Evolutionary conservation across 78 protist species (phyloP).

Genomic region (Diacronema lutheri): DNA sequence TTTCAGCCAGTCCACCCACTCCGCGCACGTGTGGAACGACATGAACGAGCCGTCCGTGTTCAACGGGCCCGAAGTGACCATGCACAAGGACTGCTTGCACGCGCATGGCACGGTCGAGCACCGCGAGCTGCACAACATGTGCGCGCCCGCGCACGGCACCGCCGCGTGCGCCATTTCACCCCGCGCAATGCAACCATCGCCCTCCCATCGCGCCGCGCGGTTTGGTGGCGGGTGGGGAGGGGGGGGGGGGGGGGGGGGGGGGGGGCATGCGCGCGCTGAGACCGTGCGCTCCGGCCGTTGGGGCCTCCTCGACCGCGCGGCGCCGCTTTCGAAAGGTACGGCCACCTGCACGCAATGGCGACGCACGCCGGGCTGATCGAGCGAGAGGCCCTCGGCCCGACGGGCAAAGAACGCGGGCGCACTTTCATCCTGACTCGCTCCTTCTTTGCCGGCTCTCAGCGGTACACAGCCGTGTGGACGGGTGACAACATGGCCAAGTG

Average conservation of each 20-base stretch:
- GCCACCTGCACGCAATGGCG: constrained; percentile 68
- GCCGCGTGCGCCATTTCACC: no score
- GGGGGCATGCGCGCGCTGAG: no score
- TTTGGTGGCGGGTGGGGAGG: no score
- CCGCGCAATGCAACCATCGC: no score
- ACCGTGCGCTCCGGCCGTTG: no score
- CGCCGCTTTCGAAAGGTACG: no score
- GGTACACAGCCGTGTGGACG: constrained; percentile 97
- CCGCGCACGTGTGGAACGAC: constrained; percentile 95
- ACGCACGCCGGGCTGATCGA: constrained; percentile 34
- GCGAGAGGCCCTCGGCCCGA: background rate
- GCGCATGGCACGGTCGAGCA: constrained; percentile 68
- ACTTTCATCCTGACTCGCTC: constrained; percentile 97
- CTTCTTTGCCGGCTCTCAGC: constrained; percentile 95
- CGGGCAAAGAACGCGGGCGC: constrained; percentile 18
- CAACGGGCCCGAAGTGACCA: constrained; percentile 94
- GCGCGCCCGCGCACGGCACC: no score
- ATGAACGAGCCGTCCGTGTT: constrained; percentile 99
- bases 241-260: no score
- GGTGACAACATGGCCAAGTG: constrained; percentile 97
- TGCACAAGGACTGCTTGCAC: constrained; percentile 86
- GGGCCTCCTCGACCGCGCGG: no score
- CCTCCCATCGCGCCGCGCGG: no score
- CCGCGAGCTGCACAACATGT: constrained; percentile 93
- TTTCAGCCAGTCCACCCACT: no score